A percentile compares a stretch with the other conserved stretches of the same genome.
These are phyloP conservation scores for Murraya paniculata DNA, from an alignment of 345 rosid species.

Conservation along the genomic window DNA sequence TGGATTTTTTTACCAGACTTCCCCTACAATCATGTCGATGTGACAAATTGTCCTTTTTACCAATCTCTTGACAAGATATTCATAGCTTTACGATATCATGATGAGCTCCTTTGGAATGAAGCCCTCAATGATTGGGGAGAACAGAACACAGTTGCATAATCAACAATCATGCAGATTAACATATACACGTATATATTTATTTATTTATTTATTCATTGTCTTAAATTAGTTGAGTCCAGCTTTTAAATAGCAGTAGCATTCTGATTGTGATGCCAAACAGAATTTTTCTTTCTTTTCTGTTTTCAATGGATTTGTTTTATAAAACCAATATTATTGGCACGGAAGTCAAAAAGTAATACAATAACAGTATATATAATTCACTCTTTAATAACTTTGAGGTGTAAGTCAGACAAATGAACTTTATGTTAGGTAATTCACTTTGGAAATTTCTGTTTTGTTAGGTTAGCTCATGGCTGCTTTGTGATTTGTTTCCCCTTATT, in stretches of 20 bases:
- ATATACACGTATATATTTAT: too few species aligned
- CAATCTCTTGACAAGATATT: slow-evolving; percentile 1
- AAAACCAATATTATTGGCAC: neutral
- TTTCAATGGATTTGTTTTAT: neutral
- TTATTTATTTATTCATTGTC: too few species aligned
- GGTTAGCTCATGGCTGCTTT: neutral
- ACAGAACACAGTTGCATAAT: neutral
- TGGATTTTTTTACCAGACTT: neutral
- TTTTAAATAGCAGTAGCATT: neutral
- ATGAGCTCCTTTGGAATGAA: neutral
- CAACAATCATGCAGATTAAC: slow-evolving; percentile 1
- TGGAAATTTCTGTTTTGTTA: neutral
- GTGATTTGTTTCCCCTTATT: neutral
- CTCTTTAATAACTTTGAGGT: slow-evolving; percentile 6
- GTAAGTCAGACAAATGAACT: neutral
- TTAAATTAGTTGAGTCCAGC: neutral
- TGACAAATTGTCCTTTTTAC: slow-evolving; percentile 21
- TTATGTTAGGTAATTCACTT: neutral
- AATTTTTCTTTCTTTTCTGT: neutral
- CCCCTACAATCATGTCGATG: neutral
- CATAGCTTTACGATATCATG: neutral
- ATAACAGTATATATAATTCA: slow-evolving; percentile 4
- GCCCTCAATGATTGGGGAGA: neutral
- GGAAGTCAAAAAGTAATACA: slow-evolving; percentile 12
- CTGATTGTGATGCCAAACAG: slow-evolving; percentile 5